Percentiles rank a stretch among this genome's conserved stretches.
Conservation (phyloP, 108 stramenopile species). For the Pelagomonas calceolata region DNA sequence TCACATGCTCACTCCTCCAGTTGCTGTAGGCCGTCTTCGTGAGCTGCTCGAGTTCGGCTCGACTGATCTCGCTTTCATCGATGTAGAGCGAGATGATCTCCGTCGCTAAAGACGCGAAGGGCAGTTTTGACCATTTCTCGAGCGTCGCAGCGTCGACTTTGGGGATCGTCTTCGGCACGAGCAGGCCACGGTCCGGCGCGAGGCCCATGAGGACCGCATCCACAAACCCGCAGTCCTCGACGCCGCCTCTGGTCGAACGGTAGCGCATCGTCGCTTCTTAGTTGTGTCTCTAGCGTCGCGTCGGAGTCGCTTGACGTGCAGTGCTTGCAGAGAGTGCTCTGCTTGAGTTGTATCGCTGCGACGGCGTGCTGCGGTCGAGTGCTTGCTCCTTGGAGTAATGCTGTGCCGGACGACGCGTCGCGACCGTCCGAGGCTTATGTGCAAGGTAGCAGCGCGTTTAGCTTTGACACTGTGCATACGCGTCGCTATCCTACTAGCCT, state of each 20-base stretch:
- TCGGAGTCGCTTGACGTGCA: too few species aligned
- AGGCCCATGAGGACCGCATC: conserved; percentile 86
- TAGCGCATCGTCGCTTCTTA: neutral
- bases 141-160: conserved; percentile 55
- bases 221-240: conserved; percentile 65
- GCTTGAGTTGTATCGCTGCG: too few species aligned
- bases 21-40: conserved; percentile 69
- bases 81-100: conserved; percentile 86
- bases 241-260: neutral
- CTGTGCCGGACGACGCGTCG: too few species aligned
- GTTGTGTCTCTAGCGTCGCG: too few species aligned
- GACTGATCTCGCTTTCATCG: conserved; percentile 73
- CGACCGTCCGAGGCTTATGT: too few species aligned
- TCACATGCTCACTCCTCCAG: conserved; percentile 78
- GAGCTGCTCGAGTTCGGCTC: conserved; percentile 64
- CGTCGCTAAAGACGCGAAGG: conserved; percentile 68
- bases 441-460: too few species aligned
- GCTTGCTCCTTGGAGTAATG: too few species aligned
- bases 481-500: too few species aligned
- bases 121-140: conserved; percentile 57
- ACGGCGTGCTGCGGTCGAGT: too few species aligned
- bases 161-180: conserved; percentile 84
- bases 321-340: too few species aligned
- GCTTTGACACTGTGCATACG: too few species aligned
- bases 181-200: conserved; percentile 85